A percentile compares a stretch with the other conserved stretches of the same genome.
These are phyloP conservation scores for Amanita phalloides DNA, from an alignment of 768 basidiomycete genomes.

Conservation along the genomic window DNA sequence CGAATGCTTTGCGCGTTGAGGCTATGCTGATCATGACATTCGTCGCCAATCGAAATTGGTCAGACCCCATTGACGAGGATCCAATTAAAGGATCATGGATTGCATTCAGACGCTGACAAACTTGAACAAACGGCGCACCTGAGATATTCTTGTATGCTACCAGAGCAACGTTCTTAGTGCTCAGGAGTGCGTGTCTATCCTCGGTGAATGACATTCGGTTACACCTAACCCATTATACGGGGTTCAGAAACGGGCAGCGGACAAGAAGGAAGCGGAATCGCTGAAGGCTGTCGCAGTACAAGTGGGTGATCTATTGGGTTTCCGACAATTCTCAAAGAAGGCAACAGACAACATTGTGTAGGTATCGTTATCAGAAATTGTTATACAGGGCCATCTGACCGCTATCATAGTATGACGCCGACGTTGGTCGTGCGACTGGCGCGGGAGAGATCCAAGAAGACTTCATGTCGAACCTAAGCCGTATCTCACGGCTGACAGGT, in stretches of 20 bases:
- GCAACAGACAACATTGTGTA: conserved; percentile 67
- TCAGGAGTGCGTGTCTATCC: conserved; percentile 53
- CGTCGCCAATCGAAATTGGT: conserved; percentile 91
- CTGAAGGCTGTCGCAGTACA: conserved; percentile 61
- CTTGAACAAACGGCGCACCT: conserved; percentile 50
- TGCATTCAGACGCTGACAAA: conserved; percentile 89
- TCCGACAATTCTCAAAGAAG: conserved; percentile 96
- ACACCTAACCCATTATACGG: neutral
- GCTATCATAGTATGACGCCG: conserved; percentile 68
- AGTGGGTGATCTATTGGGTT: conserved; percentile 84
- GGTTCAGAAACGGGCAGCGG: conserved; percentile 72
- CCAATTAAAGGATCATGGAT: conserved; percentile 89
- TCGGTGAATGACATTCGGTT: neutral
- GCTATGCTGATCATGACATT: conserved; percentile 98
- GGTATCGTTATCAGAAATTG: conserved; percentile 10
- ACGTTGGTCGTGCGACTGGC: conserved; percentile 85
- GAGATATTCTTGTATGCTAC: conserved; percentile 80
- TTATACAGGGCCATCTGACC: conserved; percentile 1
- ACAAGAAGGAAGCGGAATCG: conserved; percentile 80
- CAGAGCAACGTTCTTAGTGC: conserved; percentile 84
- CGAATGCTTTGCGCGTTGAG: conserved; percentile 81
- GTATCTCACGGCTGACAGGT: conserved; percentile 92
- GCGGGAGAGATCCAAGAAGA: conserved; percentile 77
- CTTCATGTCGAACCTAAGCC: conserved; percentile 87
- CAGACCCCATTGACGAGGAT: conserved; percentile 93